Conservation (phyloP, 257 asterid species). For the Solanum ossicruentum region DNA sequence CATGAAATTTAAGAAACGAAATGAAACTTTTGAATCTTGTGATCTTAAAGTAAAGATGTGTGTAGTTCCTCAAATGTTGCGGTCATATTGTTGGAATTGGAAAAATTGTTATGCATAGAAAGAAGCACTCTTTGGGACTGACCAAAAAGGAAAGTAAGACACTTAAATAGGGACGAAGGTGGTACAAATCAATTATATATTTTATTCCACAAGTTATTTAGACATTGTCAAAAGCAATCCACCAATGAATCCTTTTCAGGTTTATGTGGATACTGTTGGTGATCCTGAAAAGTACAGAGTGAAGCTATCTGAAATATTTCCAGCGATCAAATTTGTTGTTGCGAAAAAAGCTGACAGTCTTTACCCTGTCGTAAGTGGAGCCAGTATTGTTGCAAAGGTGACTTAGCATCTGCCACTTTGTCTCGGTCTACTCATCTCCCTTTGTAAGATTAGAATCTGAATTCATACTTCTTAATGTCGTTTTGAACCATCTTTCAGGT, state of each 20-base stretch:
- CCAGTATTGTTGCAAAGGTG: conserved; percentile 99
- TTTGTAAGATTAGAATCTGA: not conserved
- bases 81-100: not conserved
- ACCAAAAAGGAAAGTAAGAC: not conserved
- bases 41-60: not conserved
- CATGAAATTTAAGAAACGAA: not conserved
- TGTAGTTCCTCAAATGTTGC: not conserved
- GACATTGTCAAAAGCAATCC: not conserved
- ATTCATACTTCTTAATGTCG: not conserved
- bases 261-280: conserved; percentile 90
- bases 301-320: conserved; percentile 74
- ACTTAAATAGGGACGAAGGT: not conserved
- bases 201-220: not conserved
- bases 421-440: not conserved
- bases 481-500: conserved; percentile 33
- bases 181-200: not conserved
- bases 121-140: not conserved
- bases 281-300: conserved; percentile 85
- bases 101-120: not conserved
- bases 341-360: conserved; percentile 98
- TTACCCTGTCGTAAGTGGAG: conserved; percentile 97
- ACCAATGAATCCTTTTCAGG: conserved; percentile 36
- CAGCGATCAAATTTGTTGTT: conserved; percentile 73
- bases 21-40: not conserved
- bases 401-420: conserved; percentile 1